Conservation (phyloP, 2,329 filamentous ascomycete genomes). For the Eutypa lata region DNA sequence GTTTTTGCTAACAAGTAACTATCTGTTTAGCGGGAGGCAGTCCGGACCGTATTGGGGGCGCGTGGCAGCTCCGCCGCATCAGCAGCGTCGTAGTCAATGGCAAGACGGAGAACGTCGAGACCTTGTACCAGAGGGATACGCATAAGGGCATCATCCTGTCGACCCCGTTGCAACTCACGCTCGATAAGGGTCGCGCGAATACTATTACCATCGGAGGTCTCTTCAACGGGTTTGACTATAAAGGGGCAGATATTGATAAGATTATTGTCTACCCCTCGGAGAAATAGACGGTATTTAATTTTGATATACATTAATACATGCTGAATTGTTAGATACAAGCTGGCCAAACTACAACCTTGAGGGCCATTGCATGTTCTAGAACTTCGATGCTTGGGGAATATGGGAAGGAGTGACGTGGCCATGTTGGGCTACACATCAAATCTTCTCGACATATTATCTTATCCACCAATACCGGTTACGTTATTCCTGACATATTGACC, state of each 20-base stretch:
- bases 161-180: conserved; percentile 50
- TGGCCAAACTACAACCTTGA: too few relatives aligned
- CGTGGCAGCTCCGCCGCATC: conserved; percentile 58
- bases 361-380: too few relatives aligned
- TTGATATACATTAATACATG: too few relatives aligned
- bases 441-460: too few relatives aligned
- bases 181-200: conserved; percentile 49
- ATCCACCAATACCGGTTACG: too few relatives aligned
- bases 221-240: conserved; percentile 52
- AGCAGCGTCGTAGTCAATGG: conserved; percentile 57
- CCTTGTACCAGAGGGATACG: conserved; percentile 50
- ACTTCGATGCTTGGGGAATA: too few relatives aligned
- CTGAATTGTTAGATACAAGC: too few relatives aligned
- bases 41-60: conserved; percentile 57
- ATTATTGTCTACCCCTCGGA: conserved; percentile 60
- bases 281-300: conserved; percentile 11
- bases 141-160: conserved; percentile 60
- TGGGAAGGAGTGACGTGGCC: too few relatives aligned
- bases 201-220: conserved; percentile 57
- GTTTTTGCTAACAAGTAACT: background rate
- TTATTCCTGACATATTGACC: too few relatives aligned
- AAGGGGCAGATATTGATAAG: conserved; percentile 56
- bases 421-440: too few relatives aligned
- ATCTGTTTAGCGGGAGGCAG: conserved; percentile 42
- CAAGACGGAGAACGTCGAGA: conserved; percentile 46